These are phyloP conservation scores for Annulohypoxylon maeteangense DNA, from an alignment of 495 filamentous ascomycete species.

Conservation along the genomic window DNA sequence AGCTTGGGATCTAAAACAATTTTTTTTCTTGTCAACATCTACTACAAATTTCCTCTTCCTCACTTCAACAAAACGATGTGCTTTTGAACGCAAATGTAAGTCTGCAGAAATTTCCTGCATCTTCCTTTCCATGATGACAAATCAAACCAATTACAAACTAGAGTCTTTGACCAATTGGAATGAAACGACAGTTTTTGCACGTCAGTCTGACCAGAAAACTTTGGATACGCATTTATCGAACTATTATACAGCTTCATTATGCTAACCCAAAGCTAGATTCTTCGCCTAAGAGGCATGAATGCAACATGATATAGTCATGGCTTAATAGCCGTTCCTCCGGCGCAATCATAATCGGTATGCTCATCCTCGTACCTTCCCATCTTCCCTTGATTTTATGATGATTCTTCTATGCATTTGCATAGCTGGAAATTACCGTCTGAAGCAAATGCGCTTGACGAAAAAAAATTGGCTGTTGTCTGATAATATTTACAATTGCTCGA, in stretches of 20 bases:
- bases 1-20: conserved; percentile 34
- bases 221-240: conserved; percentile 11
- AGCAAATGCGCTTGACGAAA: conserved; percentile 78
- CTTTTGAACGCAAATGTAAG: conserved; percentile 36
- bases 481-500: conserved; percentile 44
- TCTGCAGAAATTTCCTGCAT: conserved; percentile 13
- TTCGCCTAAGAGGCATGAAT: background rate
- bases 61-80: background rate
- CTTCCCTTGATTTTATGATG: conserved; percentile 70
- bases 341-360: conserved; percentile 30
- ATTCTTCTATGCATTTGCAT: conserved; percentile 80
- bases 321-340: background rate
- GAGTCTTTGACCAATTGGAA: conserved; percentile 99
- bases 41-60: conserved; percentile 13
- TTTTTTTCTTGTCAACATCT: conserved; percentile 27
- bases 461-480: conserved; percentile 93
- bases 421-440: conserved; percentile 99
- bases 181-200: conserved; percentile 99
- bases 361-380: background rate
- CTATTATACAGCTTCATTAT: conserved; percentile 37
- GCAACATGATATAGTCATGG: background rate
- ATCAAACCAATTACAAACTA: conserved; percentile 95
- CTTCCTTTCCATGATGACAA: conserved; percentile 63
- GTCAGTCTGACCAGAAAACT: conserved; percentile 88
- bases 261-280: conserved; percentile 35